These are phyloP conservation scores for Annona squamosa DNA, from an alignment of 164 flowering plant species.

Conservation along the genomic window DNA sequence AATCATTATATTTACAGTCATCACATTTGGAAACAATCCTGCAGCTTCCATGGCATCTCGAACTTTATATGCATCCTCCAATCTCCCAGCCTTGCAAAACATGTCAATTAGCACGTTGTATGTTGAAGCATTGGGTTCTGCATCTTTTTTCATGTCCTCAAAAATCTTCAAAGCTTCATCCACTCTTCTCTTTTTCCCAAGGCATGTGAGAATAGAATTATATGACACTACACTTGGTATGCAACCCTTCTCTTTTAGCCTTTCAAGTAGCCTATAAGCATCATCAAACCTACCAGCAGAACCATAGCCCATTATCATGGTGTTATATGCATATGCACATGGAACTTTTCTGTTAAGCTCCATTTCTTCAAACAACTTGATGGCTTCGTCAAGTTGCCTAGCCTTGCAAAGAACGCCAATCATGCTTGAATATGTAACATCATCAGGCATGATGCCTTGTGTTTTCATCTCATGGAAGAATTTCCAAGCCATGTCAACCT, in stretches of 20 bases:
- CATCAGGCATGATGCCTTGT: conserved; percentile 68
- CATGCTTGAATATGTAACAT: conserved; percentile 92
- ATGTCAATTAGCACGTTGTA: conserved; percentile 81
- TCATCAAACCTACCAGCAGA: conserved; percentile 77
- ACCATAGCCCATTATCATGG: conserved; percentile 97
- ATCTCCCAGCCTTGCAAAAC: conserved; percentile 63
- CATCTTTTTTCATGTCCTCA: conserved; percentile 85
- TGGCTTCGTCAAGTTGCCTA: conserved; percentile 61
- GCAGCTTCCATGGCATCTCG: conserved; percentile 61
- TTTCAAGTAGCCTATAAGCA: conserved; percentile 75
- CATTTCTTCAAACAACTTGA: conserved; percentile 73
- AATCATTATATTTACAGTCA: conserved; percentile 82
- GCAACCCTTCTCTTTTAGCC: conserved; percentile 69
- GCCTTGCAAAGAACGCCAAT: conserved; percentile 83
- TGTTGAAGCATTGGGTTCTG: conserved; percentile 63
- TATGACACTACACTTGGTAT: conserved; percentile 89
- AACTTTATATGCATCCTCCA: conserved; percentile 54
- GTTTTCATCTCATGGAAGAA: conserved; percentile 89
- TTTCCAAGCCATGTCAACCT: conserved; percentile 96
- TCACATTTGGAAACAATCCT: conserved; percentile 78
- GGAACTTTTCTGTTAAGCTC: conserved; percentile 60
- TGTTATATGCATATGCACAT: conserved; percentile 90
- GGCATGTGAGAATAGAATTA: conserved; percentile 77
- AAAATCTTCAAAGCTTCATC: conserved; percentile 62
- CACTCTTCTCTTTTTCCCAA: conserved; percentile 60